Base-by-base conservation (phyloP, 2,329 filamentous ascomycete species). In the Colletotrichum scovillei region DNA sequence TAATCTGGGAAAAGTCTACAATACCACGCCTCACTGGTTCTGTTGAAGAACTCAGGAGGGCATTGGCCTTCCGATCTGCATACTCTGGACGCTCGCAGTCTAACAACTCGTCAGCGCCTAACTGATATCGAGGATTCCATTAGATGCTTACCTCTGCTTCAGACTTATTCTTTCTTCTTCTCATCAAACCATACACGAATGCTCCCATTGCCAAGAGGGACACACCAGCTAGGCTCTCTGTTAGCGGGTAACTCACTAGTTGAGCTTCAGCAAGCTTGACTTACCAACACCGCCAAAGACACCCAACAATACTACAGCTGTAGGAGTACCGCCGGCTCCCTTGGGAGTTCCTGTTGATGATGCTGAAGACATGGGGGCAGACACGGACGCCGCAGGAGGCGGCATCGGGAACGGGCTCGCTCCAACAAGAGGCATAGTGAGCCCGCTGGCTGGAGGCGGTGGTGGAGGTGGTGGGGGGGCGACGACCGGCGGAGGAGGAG, bases 231-330 rank as follows among this genome's bases (percentile, higher is more conserved):
- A 9, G n/a, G 12, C 1, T 1, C 1, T 1, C 1, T 14, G 38
- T 73, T 12, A 73, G 67, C 4, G 16, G 0, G 2, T 2, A 5
- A 12, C 6, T 56, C 8, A 12, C 1, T 14, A 3, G 22, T 12
- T 8, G 1, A 26, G 2, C 0, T 7, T 16, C 7, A 5, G 22
- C 19, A 24, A 8, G 1, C 6, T 32, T 22, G 6, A 32, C 71
- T 57, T 62, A 73, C 71, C 71, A 52, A 73, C 71, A 58, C 71
- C 71, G 8, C 71, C 71, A 22, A 73, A 73, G 2, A 73, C 71
- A 24, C 71, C 71, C 6, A 73, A 16, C 12, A 73, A 58, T 0
- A 73, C 71, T 6, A 73, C 71, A 1, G 71, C 71, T 4, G 71
- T 73, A 3, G 71, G 55, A 6, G 71, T 73, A 6, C 71, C 71